phyloP scores from a whole-genome alignment of 768 basidiomycete genomes.

The Suillus americanus region DNA sequence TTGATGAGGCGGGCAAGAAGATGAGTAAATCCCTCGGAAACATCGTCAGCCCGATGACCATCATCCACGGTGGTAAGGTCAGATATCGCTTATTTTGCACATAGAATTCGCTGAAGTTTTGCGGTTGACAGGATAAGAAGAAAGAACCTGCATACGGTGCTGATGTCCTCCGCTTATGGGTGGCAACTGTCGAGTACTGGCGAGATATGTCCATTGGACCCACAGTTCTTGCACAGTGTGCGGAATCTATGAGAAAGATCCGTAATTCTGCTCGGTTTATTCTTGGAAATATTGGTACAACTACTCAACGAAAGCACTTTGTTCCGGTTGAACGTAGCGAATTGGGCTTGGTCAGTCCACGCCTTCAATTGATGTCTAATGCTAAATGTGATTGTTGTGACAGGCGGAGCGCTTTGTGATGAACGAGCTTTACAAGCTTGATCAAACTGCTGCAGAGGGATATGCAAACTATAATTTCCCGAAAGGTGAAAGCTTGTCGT shows the following conservation, averaged over 20 bases:
- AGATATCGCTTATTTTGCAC: constrained; percentile 17
- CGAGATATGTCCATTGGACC: constrained; percentile 86
- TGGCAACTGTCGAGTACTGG: constrained; percentile 86
- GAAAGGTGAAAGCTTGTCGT: constrained; percentile 51
- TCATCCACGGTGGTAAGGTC: constrained; percentile 80
- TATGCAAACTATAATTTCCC: constrained; percentile 81
- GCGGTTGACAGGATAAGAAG: constrained; percentile 52
- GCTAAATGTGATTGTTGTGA: not conserved
- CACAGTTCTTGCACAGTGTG: constrained; percentile 69
- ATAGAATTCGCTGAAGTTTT: constrained; percentile 4
- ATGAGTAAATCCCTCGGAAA: constrained; percentile 99
- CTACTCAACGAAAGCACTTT: constrained; percentile 8
- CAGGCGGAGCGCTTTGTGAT: constrained; percentile 87
- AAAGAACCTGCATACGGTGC: constrained; percentile 80
- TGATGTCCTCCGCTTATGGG: constrained; percentile 89
- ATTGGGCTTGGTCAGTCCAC: constrained; percentile 60
- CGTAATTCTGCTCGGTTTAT: constrained; percentile 86
- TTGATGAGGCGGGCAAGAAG: constrained; percentile 84
- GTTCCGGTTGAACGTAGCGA: constrained; percentile 33
- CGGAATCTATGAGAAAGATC: constrained; percentile 78
- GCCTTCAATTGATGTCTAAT: not conserved
- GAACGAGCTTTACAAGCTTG: constrained; percentile 76
- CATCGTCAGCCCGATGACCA: constrained; percentile 77
- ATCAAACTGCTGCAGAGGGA: constrained; percentile 61
- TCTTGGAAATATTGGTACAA: constrained; percentile 67